Evolutionary conservation across 1,284 basidiomycete genomes (phyloP).

Genomic region (Phaffia rhodozyma): DNA sequence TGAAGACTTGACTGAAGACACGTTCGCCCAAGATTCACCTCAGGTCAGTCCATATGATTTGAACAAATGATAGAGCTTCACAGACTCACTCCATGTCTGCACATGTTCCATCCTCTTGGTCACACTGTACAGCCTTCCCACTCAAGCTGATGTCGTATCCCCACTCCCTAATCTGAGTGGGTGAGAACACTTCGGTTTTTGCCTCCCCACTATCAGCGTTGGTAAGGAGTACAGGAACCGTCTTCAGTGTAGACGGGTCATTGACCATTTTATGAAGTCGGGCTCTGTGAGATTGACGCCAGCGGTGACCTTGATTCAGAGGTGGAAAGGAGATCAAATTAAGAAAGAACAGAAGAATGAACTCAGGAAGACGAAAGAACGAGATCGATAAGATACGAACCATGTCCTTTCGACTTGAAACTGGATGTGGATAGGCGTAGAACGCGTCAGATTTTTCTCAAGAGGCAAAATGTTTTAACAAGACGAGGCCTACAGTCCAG

Average conservation of each 20-base stretch:
- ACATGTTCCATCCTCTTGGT: constrained; percentile 19
- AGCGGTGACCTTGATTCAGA: constrained; percentile 6
- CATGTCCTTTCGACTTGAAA: no score
- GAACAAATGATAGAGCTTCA: no score
- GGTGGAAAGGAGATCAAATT: background rate
- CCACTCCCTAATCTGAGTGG: constrained; percentile 30
- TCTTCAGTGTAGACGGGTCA: constrained; percentile 26
- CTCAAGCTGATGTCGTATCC: constrained; percentile 35
- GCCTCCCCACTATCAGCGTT: constrained; percentile 29
- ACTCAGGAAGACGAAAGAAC: no score
- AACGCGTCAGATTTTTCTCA: no score
- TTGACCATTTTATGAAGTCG: constrained; percentile 26
- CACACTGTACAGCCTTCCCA: constrained; percentile 33
- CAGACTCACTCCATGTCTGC: constrained; percentile 7
- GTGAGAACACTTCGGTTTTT: constrained; percentile 24
- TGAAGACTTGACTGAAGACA: background rate
- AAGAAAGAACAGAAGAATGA: background rate
- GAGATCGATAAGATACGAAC: no score
- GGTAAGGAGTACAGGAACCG: constrained; percentile 28
- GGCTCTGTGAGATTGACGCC: background rate
- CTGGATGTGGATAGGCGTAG: no score
- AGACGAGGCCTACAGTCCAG: background rate
- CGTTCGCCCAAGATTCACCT: background rate
- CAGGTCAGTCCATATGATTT: background rate
- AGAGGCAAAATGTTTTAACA: no score